Conservation (phyloP, 208 protist genomes). For the Wallacemonas sp. region DNA sequence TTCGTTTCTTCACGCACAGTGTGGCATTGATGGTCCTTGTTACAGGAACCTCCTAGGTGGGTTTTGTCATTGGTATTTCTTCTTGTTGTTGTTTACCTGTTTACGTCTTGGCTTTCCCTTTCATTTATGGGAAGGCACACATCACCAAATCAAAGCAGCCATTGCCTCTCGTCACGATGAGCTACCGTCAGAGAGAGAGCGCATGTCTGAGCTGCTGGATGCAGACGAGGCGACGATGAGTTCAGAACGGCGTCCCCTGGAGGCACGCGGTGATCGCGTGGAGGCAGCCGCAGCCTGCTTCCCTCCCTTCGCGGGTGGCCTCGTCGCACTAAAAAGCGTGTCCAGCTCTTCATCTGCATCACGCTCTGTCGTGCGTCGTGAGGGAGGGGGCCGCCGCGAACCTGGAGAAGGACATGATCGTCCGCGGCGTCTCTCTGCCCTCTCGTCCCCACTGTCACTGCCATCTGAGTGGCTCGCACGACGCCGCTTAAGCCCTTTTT, state of each 20-base stretch:
- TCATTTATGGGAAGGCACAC: no score
- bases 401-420: background rate
- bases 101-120: no score
- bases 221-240: constrained; percentile 2
- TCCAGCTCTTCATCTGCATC: constrained; percentile 6
- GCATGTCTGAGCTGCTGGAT: constrained; percentile 8
- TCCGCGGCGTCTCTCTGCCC: no score
- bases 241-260: constrained; percentile 1
- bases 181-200: background rate
- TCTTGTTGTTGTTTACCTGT: background rate
- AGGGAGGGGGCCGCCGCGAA: background rate
- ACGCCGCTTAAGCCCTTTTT: no score
- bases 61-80: background rate
- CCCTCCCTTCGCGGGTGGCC: background rate
- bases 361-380: background rate
- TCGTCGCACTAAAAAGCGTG: background rate
- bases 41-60: no score
- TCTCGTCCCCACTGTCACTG: constrained; percentile 12
- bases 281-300: background rate
- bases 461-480: background rate
- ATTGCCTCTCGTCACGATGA: no score
- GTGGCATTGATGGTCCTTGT: no score
- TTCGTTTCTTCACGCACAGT: no score
- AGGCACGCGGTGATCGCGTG: background rate
- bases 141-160: no score